These are phyloP conservation scores for Austroboletus niveus DNA, from an alignment of 1,284 basidiomycete species.

Conservation along the genomic window DNA sequence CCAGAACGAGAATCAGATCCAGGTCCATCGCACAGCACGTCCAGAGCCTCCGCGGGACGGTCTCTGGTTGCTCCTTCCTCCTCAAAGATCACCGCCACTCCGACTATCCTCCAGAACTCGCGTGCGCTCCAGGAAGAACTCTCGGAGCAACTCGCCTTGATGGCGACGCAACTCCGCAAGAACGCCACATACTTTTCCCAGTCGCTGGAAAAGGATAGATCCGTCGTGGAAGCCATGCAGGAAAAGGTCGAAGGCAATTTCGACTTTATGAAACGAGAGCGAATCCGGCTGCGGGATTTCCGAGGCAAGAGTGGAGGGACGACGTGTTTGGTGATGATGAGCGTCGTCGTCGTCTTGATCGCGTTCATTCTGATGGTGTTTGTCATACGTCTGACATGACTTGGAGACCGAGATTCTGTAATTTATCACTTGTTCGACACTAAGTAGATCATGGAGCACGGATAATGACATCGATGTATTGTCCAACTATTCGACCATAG, in stretches of 20 bases:
- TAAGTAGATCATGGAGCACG: background rate
- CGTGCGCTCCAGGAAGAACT: slow-evolving; percentile 68
- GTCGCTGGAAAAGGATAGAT: slow-evolving; percentile 63
- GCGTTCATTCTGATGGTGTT: slow-evolving; percentile 72
- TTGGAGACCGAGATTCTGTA: background rate
- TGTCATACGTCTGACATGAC: slow-evolving; percentile 62
- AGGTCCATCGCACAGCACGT: slow-evolving; percentile 13
- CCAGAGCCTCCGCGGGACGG: slow-evolving; percentile 22
- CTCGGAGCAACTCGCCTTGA: slow-evolving; percentile 67
- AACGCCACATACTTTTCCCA: slow-evolving; percentile 72
- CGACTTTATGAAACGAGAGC: slow-evolving; percentile 66
- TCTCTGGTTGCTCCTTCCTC: slow-evolving; percentile 30
- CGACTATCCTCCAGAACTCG: slow-evolving; percentile 55
- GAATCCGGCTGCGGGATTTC: slow-evolving; percentile 62
- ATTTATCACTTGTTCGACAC: slow-evolving; percentile 7
- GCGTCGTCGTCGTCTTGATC: slow-evolving; percentile 56
- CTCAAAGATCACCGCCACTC: slow-evolving; percentile 38
- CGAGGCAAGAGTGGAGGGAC: slow-evolving; percentile 65
- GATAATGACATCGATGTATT: slow-evolving; percentile 8
- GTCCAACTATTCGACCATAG: slow-evolving; percentile 10
- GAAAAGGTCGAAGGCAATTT: slow-evolving; percentile 70
- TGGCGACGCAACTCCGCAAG: slow-evolving; percentile 74
- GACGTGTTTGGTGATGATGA: slow-evolving; percentile 66
- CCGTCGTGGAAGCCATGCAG: slow-evolving; percentile 56
- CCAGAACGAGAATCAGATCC: background rate